Base-by-base conservation (phyloP, 352 stramenopile species). In the Globisporangium yorkense region DNA sequence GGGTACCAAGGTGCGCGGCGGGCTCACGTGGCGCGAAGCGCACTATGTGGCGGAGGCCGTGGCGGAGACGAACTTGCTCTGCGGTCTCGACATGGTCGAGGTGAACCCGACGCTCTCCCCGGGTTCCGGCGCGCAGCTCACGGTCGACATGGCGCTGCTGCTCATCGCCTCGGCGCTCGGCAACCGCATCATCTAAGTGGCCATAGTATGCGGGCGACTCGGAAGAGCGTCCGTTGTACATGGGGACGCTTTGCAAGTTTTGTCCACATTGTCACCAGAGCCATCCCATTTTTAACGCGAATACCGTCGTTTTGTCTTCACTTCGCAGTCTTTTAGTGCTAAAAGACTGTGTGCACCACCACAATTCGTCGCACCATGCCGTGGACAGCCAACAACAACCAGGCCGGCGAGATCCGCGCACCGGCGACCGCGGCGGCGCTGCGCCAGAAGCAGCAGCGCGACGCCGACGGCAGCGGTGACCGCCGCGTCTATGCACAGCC, bases 41-140 rank as follows among this genome's bases (percentile, higher is more conserved):
- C 94, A 98, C 74, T 99, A 97, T 77, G 92, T 99, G 2, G 90
- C 88, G 39, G 96, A 99, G 69, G 80, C 86, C 13, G 86, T 94
- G 18, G 89, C 89, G 1, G 88, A 97, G 65, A 98, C 88, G 66
- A 97, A 89, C 61, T 56, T 90, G 55, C 69, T 96, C 29, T 75
- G 75, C 65, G 83, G 88, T 5, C 84, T 98, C 31, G 95, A 98
- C 68, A 97, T 98, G 75, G 95, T 98, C 6, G 95, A 98, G 74
- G 76, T 98, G n/a, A 98, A 98, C 75, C 79, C 89, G 40, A 91
- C 68, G 51, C 72, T 98, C 52, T 88, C 91, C 5, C 81, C 96
- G 29, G 91, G 82, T 24, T 66, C 80, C 35, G 93, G 92, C 12
- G 92, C 90, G 24, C 75, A 89, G 55, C 87, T 96, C 67, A 98